Evolutionary conservation across 257 asterid species (phyloP).

Genomic region (Verbascum thapsus): DNA sequence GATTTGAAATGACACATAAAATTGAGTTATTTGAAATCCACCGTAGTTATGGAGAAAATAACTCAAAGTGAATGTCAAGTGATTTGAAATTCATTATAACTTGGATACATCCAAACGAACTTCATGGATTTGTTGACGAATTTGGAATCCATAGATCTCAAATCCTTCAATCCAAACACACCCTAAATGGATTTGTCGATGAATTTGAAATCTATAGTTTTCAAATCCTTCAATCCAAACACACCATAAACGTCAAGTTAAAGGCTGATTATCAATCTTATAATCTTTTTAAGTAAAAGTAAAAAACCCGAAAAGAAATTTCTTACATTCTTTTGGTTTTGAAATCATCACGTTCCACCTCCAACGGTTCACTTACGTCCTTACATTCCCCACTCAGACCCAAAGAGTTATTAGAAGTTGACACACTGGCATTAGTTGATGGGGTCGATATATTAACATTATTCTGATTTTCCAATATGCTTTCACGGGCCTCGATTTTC

Average conservation of each 20-base stretch:
- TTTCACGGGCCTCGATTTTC: constrained; percentile 27
- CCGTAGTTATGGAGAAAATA: too few relatives aligned
- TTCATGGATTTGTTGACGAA: too few relatives aligned
- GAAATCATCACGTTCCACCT: constrained; percentile 43
- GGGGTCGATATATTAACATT: constrained; percentile 37
- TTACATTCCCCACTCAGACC: constrained; percentile 44
- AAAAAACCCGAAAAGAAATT: not conserved
- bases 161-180: too few relatives aligned
- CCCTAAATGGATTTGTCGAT: too few relatives aligned
- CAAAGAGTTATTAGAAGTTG: constrained; percentile 40
- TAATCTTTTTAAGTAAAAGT: not conserved
- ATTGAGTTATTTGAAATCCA: too few relatives aligned
- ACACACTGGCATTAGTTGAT: constrained; percentile 32
- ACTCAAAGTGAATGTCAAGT: too few relatives aligned
- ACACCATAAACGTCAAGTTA: constrained; percentile 1
- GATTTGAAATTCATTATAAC: too few relatives aligned
- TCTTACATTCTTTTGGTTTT: constrained; percentile 63
- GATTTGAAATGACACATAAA: too few relatives aligned
- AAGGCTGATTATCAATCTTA: constrained; percentile 5
- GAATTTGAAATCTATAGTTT: not conserved
- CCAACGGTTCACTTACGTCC: constrained; percentile 46
- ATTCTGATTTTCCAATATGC: constrained; percentile 30
- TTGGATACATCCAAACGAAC: too few relatives aligned
- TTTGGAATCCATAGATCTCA: too few relatives aligned
- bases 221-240: not conserved